A percentile compares a stretch with the other conserved stretches of the same genome.
Conservation (phyloP, 371 early-diverging fungal genomes). For the Cokeromyces recurvatus region DNA sequence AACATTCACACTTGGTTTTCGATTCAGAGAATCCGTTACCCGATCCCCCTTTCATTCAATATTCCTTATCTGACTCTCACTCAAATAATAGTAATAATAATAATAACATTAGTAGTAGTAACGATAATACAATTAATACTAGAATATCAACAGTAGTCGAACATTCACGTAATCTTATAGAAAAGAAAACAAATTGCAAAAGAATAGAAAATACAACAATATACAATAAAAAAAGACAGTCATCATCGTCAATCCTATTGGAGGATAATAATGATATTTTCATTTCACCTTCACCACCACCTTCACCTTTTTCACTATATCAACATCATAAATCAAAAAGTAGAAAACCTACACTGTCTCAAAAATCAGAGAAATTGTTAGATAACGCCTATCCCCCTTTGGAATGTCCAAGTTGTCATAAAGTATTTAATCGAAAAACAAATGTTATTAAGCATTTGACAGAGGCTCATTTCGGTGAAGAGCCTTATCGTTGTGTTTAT, state of each 20-base stretch:
- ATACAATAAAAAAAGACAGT: not conserved
- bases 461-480: conserved; percentile 34
- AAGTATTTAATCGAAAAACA: conserved; percentile 36
- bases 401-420: conserved; percentile 38
- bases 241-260: not conserved
- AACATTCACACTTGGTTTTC: conserved; percentile 17
- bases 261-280: too few species aligned
- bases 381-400: conserved; percentile 36
- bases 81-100: not conserved
- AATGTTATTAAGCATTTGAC: conserved; percentile 45
- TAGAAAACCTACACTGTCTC: conserved; percentile 28
- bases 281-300: conserved; percentile 18
- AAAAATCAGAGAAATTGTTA: conserved; percentile 21
- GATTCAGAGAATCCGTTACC: conserved; percentile 6
- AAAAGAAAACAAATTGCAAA: too few species aligned
- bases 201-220: not conserved
- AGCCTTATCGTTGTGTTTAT: conserved; percentile 45
- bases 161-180: too few species aligned
- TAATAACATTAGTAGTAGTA: not conserved
- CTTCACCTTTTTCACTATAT: conserved; percentile 17
- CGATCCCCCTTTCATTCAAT: conserved; percentile 2
- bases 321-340: conserved; percentile 18
- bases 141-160: not conserved
- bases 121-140: not conserved
- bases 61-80: not conserved